Evolutionary conservation across 192 early-diverging fungal species (phyloP).

Genomic region (Rhizophagus sp.): DNA sequence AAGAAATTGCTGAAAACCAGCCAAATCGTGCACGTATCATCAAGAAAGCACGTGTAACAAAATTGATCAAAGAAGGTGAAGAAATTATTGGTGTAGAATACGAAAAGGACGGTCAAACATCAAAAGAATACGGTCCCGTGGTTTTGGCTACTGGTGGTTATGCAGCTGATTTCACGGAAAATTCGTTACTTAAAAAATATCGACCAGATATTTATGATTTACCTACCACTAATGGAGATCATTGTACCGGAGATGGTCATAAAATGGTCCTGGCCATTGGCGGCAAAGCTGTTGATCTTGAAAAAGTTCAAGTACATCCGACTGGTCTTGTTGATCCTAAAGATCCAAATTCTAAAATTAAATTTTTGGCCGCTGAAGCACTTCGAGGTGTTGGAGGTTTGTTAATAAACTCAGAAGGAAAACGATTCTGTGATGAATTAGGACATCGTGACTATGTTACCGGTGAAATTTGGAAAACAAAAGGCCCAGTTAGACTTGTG

Average conservation of each 20-base stretch:
- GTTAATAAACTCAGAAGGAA: conserved; percentile 75
- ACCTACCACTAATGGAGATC: conserved; percentile 93
- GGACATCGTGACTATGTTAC: conserved; percentile 94
- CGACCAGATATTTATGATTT: conserved; percentile 70
- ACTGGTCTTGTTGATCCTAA: conserved; percentile 90
- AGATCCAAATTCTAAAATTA: conserved; percentile 88
- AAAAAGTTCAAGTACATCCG: conserved; percentile 97
- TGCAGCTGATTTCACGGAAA: conserved; percentile 82
- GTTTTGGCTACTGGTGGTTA: conserved; percentile 96
- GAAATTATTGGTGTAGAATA: conserved; percentile 84
- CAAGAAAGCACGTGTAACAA: conserved; percentile 81
- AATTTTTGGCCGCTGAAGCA: conserved; percentile 95
- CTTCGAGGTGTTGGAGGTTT: conserved; percentile 93
- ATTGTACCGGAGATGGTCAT: conserved; percentile 94
- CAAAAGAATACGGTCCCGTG: conserved; percentile 74
- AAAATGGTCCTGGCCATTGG: conserved; percentile 81
- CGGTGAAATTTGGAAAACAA: conserved; percentile 83
- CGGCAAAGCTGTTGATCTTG: conserved; percentile 88
- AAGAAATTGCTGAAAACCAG: conserved; percentile 63
- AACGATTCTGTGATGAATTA: conserved; percentile 91
- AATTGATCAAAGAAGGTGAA: conserved; percentile 65
- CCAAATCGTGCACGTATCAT: conserved; percentile 76
- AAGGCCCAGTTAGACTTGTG: conserved; percentile 81
- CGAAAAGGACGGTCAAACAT: conserved; percentile 55
- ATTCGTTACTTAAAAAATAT: conserved; percentile 80